Conservation (phyloP, 371 early-diverging fungal species). For the Actinomucor elegans region DNA sequence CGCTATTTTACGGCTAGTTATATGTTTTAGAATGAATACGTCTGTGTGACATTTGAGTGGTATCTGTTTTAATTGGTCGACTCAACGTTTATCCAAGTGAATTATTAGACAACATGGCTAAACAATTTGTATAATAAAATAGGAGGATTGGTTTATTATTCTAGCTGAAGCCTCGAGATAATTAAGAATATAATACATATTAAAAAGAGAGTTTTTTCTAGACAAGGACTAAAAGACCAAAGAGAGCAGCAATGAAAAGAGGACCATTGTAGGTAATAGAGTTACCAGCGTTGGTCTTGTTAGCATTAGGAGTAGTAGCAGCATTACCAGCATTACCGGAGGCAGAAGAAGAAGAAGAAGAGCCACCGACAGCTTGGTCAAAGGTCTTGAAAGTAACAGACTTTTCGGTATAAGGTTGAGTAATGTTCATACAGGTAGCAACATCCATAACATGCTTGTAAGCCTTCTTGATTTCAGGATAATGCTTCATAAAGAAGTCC, state of each 20-base stretch:
- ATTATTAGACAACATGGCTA: too few relatives aligned
- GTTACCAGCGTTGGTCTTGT: conserved; percentile 1
- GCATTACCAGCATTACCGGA: conserved; percentile 39
- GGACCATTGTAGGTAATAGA: conserved; percentile 26
- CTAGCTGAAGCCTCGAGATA: too few relatives aligned
- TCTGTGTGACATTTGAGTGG: too few relatives aligned
- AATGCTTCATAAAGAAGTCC: conserved; percentile 44
- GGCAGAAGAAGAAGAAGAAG: conserved; percentile 29
- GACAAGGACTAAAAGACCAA: conserved; percentile 28
- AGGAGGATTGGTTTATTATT: too few relatives aligned
- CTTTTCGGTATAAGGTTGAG: conserved; percentile 49
- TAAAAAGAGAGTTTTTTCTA: too few relatives aligned
- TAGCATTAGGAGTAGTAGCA: conserved; percentile 17
- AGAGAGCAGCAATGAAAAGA: conserved; percentile 32
- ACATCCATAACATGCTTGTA: conserved; percentile 49
- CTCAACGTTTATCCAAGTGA: too few relatives aligned
- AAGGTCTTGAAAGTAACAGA: conserved; percentile 41
- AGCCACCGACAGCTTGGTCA: conserved; percentile 24
- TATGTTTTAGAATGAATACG: too few relatives aligned
- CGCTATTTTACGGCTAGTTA: too few relatives aligned
- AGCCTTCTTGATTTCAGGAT: conserved; percentile 47
- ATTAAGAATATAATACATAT: too few relatives aligned
- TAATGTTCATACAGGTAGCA: conserved; percentile 57
- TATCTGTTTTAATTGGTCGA: too few relatives aligned
- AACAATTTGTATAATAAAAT: too few relatives aligned